A percentile compares a stretch with the other conserved stretches of the same genome.
Conservation (phyloP, 257 asterid genomes). For the Petunia axillaris region DNA sequence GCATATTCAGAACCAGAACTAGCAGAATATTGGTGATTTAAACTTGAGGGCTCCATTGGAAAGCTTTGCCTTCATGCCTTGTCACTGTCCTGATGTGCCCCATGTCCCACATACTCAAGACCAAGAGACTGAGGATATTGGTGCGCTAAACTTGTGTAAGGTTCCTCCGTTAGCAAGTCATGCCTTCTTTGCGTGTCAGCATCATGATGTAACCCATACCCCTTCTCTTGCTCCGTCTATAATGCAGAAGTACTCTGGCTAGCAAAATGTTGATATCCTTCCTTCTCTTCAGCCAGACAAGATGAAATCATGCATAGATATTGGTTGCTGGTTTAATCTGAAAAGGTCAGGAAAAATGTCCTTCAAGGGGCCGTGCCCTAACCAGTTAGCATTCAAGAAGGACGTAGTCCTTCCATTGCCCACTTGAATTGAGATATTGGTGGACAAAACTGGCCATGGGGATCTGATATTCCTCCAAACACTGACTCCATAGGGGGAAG, state of each 20-base stretch:
- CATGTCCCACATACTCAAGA: constrained; percentile 34
- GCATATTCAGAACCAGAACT: constrained; percentile 42
- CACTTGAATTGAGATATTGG: too few species aligned
- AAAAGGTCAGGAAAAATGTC: too few species aligned
- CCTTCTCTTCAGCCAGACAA: constrained; percentile 36
- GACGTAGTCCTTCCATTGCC: too few species aligned
- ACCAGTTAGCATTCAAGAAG: too few species aligned
- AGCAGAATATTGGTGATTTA: constrained; percentile 34
- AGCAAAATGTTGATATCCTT: constrained; percentile 34
- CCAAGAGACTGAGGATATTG: constrained; percentile 37
- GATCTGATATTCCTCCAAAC: too few species aligned
- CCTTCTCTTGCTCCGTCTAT: constrained; percentile 32
- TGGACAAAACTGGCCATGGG: too few species aligned
- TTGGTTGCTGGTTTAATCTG: too few species aligned
- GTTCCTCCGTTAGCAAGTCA: constrained; percentile 31
- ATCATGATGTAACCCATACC: constrained; percentile 30
- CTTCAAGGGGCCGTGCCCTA: too few species aligned
- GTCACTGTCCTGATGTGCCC: constrained; percentile 30
- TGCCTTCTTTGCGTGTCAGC: constrained; percentile 39
- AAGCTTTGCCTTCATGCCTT: constrained; percentile 37
- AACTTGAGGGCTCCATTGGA: constrained; percentile 33
- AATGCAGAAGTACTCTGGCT: constrained; percentile 30
- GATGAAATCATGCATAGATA: constrained; percentile 29
- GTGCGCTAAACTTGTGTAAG: constrained; percentile 32
- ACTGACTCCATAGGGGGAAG: too few species aligned